Evolutionary conservation across 2,329 filamentous ascomycete species (phyloP), one percentile per base, ranked within the genome.

Genomic region (Beauveria pseudobassiana): DNA sequence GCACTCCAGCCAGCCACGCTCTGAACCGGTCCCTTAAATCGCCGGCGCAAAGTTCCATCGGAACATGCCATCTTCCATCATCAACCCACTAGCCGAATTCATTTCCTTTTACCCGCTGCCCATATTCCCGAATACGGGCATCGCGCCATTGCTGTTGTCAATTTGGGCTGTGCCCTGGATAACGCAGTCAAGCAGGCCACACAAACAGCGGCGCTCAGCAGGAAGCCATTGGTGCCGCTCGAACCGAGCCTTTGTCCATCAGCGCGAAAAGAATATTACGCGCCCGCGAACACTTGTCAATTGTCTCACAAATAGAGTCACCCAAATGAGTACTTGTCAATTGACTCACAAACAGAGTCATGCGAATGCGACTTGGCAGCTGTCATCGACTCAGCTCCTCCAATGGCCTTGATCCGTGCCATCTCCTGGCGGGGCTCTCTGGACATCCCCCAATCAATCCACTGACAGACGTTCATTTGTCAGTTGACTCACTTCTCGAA

Each of bases 271-370:
- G 45, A 51, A 14, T n/a, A 12, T 30, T 18, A 26, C 6, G 34
- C 55, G 28, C 56, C 24, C 12, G 24, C 45, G 18, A 59, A 22
- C 30, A 45, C 56, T 48, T 38, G 26, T 50, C 46, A 28, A 8
- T 58, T 52, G 56, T 51, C 46, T 59, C 56, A 59, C 24, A 22
- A 40, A 14, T 5, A 59, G 45, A 59, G 56, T 52, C 48, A 59
- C 45, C 22, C 12, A 10, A 34, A 34, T 51, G 10, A 52, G 22
- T 16, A 45, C 56, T 49, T 28, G 30, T 51, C 38, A 22, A 10
- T 59, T 59, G 56, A 59, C 34, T 52, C 56, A 59, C 24, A 18
- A 49, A 14, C 10, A 59, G 45, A 59, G 48, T 52, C 48, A 59
- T 52, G 6, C 24, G 22, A 49, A 20, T 18, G 49, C 46, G 30